phyloP scores from a whole-genome alignment of 495 filamentous ascomycete genomes.

The Penicillium chermesinum region DNA sequence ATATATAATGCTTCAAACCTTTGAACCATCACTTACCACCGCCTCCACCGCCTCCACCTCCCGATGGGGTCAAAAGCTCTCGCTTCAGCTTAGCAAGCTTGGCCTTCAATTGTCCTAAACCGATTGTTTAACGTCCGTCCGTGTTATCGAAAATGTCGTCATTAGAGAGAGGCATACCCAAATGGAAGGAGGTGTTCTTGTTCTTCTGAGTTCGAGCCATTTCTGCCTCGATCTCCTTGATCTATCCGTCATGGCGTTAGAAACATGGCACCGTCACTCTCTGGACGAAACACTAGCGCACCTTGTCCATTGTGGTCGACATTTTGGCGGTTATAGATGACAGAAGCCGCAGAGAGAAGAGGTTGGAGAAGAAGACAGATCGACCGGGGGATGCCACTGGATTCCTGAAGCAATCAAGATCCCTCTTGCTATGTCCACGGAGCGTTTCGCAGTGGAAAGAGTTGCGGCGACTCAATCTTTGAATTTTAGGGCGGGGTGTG shows the following conservation, averaged over 20 bases:
- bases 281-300: constrained; percentile 33
- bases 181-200: constrained; percentile 86
- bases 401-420: neutral
- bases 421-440: constrained; percentile 7
- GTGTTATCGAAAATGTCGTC: neutral
- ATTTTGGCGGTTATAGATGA: constrained; percentile 53
- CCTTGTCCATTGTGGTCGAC: constrained; percentile 96
- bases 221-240: constrained; percentile 97
- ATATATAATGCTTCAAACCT: neutral
- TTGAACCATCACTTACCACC: constrained; percentile 48
- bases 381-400: neutral
- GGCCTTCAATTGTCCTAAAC: constrained; percentile 83
- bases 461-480: constrained; percentile 27
- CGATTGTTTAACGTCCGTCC: constrained; percentile 23
- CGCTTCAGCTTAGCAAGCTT: constrained; percentile 97
- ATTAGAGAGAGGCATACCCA: constrained; percentile 43
- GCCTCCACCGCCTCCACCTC: constrained; percentile 74
- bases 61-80: constrained; percentile 83
- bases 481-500: constrained; percentile 32
- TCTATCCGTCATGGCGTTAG: constrained; percentile 62
- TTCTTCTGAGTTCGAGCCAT: constrained; percentile 98
- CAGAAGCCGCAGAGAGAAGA: constrained; percentile 10
- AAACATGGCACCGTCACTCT: constrained; percentile 21
- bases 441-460: constrained; percentile 5
- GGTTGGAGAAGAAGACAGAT: constrained; percentile 4